phyloP scores from a whole-genome alignment of 1,139 yeast genomes.

The Geotrichum fermentans region DNA sequence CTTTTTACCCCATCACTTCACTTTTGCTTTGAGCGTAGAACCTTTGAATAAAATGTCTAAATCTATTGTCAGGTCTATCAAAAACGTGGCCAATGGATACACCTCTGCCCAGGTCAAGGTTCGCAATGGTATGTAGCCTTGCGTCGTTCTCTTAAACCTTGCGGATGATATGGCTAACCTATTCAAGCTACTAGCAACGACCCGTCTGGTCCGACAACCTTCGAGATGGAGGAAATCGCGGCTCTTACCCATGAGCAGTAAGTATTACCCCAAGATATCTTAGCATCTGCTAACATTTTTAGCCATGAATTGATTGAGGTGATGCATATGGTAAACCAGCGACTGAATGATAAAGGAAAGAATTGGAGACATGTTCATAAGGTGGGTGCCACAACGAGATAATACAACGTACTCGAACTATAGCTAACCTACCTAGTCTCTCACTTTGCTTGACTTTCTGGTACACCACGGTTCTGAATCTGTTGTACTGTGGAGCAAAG shows the following conservation, averaged over 20 bases:
- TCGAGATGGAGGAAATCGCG: constrained; percentile 82
- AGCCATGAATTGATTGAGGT: constrained; percentile 77
- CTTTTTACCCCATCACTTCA: not conserved
- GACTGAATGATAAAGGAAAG: constrained; percentile 94
- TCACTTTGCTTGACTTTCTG: constrained; percentile 82
- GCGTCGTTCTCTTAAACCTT: not conserved
- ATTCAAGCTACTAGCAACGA: constrained; percentile 83
- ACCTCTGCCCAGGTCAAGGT: constrained; percentile 81
- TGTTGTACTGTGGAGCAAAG: constrained; percentile 91
- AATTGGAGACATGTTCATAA: constrained; percentile 98
- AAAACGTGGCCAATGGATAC: constrained; percentile 92
- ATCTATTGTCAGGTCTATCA: constrained; percentile 75
- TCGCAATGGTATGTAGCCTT: constrained; percentile 49
- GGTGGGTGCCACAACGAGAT: constrained; percentile 23
- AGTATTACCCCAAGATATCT: constrained; percentile 15
- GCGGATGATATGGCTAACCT: constrained; percentile 6
- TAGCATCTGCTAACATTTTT: constrained; percentile 20
- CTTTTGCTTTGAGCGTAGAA: not conserved
- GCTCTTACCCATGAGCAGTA: constrained; percentile 61
- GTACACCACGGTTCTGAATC: constrained; percentile 86
- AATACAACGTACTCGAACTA: not conserved
- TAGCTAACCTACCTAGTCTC: constrained; percentile 38
- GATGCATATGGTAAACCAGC: constrained; percentile 92
- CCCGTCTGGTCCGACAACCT: constrained; percentile 74
- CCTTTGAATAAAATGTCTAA: constrained; percentile 52